These are phyloP conservation scores for Avicennia marina DNA, from an alignment of 257 asterid genomes.

Conservation along the genomic window DNA sequence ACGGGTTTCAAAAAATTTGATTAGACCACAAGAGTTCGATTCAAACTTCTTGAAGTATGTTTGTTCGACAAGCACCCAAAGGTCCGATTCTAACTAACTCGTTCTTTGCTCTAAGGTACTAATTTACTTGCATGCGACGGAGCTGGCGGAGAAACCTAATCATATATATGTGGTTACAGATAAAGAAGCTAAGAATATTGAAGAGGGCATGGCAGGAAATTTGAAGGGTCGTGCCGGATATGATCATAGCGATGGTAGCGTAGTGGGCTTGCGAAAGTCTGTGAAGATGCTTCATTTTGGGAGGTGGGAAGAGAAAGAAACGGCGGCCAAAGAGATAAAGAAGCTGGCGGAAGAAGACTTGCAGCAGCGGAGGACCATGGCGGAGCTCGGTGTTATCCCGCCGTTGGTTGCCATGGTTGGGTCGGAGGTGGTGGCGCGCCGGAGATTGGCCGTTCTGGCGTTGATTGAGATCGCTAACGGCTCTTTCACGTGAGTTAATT, in stretches of 20 bases:
- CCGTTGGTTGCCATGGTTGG: constrained; percentile 63
- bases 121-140: no score
- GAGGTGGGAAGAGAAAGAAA: constrained; percentile 50
- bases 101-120: no score
- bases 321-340: constrained; percentile 45
- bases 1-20: no score
- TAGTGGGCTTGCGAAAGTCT: constrained; percentile 35
- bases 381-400: constrained; percentile 62
- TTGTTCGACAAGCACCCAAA: no score
- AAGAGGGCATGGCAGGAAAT: no score
- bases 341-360: constrained; percentile 37
- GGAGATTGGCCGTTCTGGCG: constrained; percentile 46
- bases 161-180: no score
- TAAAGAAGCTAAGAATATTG: no score
- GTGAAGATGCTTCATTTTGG: constrained; percentile 69
- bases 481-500: constrained; percentile 52
- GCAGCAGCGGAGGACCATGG: constrained; percentile 44
- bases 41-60: no score
- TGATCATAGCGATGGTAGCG: constrained; percentile 16
- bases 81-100: no score
- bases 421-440: constrained; percentile 36
- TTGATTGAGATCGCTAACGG: constrained; percentile 48
- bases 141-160: no score
- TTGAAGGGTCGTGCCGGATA: background rate
- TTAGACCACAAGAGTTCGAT: no score